Base-by-base conservation (phyloP, 2,329 filamentous ascomycete genomes). In the Penicillium sp. region DNA sequence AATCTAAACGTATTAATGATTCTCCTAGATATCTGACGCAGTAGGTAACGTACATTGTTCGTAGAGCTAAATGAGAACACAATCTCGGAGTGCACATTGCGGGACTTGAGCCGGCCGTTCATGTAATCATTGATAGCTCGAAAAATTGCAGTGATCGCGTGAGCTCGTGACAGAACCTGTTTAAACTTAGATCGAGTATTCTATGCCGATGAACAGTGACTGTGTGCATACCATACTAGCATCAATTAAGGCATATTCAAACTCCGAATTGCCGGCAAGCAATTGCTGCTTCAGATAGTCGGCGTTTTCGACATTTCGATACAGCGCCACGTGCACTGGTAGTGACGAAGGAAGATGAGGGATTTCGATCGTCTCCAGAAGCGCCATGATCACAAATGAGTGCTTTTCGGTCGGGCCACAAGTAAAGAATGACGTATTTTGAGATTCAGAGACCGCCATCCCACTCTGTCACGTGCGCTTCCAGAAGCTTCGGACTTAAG, bases 221-320 rank as follows among this genome's bases (percentile, higher is more conserved):
- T 23, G 9, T 39, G 36, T 23, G 16, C 47, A 50, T 39, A 92
- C 87, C 70, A 89, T 83, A 42, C 83, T 85, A 18, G 91, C 91
- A 74, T 99, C 93, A 43, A 99, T 82, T 61, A 99, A 88, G 31
- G 92, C 91, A 78, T 97, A 97, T 73, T 97, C 91, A 64, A 92
- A 97, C 8, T 87, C 86, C 10, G 83, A 67, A 68, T 97, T 96
- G 47, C 89, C 88, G 6, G 84, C 81, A n/a, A 97, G 79, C 5
- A 99, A 83, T 74, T 96, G 92, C 62, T 86, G 79, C 47, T 91
- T 87, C 41, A 99, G 79, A 66, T 87, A 91, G 0, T 82, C 74
- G 10, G 90, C 82, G 70, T 99, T 99, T 56, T 81, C 70, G 51
- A 97, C 83, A 69, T 89, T 77, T 21, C 78, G 81, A 76, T 94